These are phyloP conservation scores for Filosporella fistucella DNA, from an alignment of 495 filamentous ascomycete genomes.

Conservation along the genomic window DNA sequence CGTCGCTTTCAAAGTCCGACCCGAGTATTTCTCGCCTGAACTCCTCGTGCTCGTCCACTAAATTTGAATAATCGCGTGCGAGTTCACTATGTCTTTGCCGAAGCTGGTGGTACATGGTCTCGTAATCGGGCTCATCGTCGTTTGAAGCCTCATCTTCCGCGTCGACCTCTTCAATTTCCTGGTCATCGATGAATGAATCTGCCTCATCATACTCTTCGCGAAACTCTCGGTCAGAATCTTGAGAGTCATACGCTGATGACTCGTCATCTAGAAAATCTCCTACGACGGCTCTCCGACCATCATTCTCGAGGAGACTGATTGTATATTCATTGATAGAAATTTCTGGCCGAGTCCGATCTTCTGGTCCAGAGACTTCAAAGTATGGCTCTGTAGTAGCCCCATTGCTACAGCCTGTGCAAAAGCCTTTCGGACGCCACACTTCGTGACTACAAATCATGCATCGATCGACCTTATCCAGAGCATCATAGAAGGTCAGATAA, in stretches of 20 bases:
- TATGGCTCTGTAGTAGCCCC: constrained; percentile 9
- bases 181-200: constrained; percentile 23
- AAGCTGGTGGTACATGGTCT: constrained; percentile 10
- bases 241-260: constrained; percentile 22
- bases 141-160: constrained; percentile 5
- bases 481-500: constrained; percentile 10
- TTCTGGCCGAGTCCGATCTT: constrained; percentile 1
- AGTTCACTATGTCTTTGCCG: constrained; percentile 2
- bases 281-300: neutral
- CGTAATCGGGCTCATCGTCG: constrained; percentile 18
- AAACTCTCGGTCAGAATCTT: constrained; percentile 7
- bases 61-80: neutral
- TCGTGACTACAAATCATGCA: constrained; percentile 17
- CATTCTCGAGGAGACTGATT: constrained; percentile 1
- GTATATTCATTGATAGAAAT: constrained; percentile 6
- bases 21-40: constrained; percentile 4
- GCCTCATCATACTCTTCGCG: constrained; percentile 13
- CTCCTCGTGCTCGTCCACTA: constrained; percentile 2
- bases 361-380: constrained; percentile 10
- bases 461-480: constrained; percentile 9
- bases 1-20: constrained; percentile 6
- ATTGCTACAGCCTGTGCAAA: constrained; percentile 13
- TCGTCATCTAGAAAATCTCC: constrained; percentile 19
- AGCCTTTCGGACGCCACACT: constrained; percentile 7
- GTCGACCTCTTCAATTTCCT: constrained; percentile 3